A percentile compares a stretch with the other conserved stretches of the same genome.
Conservation (phyloP, 495 filamentous ascomycete species). For the Aspergillus leporis region DNA sequence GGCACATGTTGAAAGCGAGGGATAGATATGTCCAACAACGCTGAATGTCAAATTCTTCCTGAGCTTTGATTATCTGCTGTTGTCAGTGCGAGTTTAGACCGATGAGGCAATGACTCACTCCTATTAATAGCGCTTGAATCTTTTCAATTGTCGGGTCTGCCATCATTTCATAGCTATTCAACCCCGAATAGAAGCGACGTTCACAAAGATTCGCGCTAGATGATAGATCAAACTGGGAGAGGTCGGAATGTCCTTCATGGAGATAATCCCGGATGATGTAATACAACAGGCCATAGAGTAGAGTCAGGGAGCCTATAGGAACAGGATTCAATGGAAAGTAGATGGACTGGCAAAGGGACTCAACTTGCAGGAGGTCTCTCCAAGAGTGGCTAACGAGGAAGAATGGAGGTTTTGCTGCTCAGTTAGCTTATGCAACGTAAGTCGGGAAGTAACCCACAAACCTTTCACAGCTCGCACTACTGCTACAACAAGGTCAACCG, state of each 20-base stretch:
- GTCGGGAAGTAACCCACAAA: not conserved
- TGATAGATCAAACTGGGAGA: constrained; percentile 16
- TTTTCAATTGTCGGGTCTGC: constrained; percentile 26
- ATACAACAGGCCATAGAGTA: constrained; percentile 26
- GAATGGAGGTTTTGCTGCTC: constrained; percentile 25
- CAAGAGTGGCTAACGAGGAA: constrained; percentile 30
- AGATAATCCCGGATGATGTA: constrained; percentile 29
- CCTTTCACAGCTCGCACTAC: constrained; percentile 26
- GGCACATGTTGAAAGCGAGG: constrained; percentile 32
- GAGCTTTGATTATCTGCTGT: constrained; percentile 23
- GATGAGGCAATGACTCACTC: constrained; percentile 11
- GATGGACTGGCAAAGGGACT: constrained; percentile 26
- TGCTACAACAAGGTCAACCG: constrained; percentile 25
- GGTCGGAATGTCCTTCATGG: constrained; percentile 22
- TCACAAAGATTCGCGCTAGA: constrained; percentile 21
- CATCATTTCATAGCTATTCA: constrained; percentile 26
- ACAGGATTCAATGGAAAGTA: constrained; percentile 26
- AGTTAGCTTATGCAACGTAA: constrained; percentile 3
- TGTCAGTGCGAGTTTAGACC: constrained; percentile 1
- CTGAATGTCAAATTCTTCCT: constrained; percentile 30
- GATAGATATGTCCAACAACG: constrained; percentile 30
- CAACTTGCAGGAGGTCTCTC: constrained; percentile 21
- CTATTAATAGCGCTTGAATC: constrained; percentile 27
- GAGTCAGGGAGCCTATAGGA: constrained; percentile 18
- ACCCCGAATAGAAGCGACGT: constrained; percentile 15